phyloP scores from a whole-genome alignment of 2,329 filamentous ascomycete species.

The Colletotrichum salicis region DNA sequence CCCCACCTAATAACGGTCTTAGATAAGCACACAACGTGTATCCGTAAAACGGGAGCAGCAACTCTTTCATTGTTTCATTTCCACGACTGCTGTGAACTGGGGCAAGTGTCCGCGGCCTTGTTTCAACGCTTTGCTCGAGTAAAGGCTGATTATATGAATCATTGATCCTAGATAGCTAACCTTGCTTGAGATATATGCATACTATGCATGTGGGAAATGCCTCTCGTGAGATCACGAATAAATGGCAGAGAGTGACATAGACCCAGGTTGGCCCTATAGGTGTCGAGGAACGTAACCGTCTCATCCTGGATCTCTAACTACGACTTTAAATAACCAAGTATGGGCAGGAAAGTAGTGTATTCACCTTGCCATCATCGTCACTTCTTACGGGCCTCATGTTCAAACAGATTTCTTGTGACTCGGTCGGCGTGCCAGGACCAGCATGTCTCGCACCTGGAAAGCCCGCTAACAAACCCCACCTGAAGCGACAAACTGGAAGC shows the following conservation, averaged over 20 bases:
- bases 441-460: not conserved
- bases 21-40: not conserved
- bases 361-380: not conserved
- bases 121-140: not conserved
- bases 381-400: not conserved
- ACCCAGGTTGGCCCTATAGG: no score
- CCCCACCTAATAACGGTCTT: slow-evolving; percentile 14
- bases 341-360: not conserved
- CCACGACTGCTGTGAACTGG: not conserved
- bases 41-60: not conserved
- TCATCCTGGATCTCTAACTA: no score
- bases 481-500: slow-evolving; percentile 2
- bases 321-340: not conserved
- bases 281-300: no score
- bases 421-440: not conserved
- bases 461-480: not conserved
- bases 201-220: no score
- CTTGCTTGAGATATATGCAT: no score
- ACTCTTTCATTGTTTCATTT: not conserved
- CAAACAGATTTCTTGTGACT: not conserved
- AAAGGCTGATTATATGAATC: not conserved
- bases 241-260: no score
- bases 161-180: not conserved
- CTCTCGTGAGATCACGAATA: not conserved
- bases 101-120: not conserved